These are phyloP conservation scores for Venturia effusa DNA, from an alignment of 2,329 filamentous ascomycete species.

Conservation along the genomic window DNA sequence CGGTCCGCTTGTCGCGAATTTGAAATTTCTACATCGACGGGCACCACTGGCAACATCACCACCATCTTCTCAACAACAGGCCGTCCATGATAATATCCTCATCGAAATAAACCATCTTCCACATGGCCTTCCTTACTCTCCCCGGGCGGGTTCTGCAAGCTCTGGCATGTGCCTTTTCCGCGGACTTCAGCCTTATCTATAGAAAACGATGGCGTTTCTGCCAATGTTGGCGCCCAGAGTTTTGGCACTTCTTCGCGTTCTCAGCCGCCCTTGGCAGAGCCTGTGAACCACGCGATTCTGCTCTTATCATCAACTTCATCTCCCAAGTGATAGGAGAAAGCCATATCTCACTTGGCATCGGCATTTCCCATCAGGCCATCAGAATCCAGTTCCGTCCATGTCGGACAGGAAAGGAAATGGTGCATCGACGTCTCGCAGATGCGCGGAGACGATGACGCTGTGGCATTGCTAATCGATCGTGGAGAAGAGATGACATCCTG, in stretches of 20 bases:
- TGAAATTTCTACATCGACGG: too few relatives aligned
- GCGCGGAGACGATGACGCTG: background rate
- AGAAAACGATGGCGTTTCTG: background rate
- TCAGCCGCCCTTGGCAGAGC: background rate
- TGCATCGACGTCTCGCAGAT: background rate
- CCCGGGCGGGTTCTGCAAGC: too few relatives aligned
- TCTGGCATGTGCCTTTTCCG: background rate
- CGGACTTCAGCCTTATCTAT: conserved; percentile 2
- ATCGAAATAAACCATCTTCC: too few relatives aligned
- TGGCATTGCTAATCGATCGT: background rate
- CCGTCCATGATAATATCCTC: too few relatives aligned
- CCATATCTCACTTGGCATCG: background rate
- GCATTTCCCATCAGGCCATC: background rate
- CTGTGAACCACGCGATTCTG: background rate
- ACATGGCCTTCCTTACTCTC: too few relatives aligned
- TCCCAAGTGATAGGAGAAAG: background rate
- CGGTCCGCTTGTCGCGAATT: too few relatives aligned
- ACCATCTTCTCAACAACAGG: too few relatives aligned
- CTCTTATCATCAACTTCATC: background rate
- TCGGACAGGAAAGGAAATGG: background rate
- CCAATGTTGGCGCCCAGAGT: background rate
- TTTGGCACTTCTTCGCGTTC: background rate
- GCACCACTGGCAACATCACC: too few relatives aligned
- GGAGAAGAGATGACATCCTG: background rate
- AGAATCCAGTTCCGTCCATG: background rate